A percentile compares a stretch with the other conserved stretches of the same genome.
phyloP scores from a whole-genome alignment of 2,329 filamentous ascomycete species.

The Teratosphaeria gauchensis region DNA sequence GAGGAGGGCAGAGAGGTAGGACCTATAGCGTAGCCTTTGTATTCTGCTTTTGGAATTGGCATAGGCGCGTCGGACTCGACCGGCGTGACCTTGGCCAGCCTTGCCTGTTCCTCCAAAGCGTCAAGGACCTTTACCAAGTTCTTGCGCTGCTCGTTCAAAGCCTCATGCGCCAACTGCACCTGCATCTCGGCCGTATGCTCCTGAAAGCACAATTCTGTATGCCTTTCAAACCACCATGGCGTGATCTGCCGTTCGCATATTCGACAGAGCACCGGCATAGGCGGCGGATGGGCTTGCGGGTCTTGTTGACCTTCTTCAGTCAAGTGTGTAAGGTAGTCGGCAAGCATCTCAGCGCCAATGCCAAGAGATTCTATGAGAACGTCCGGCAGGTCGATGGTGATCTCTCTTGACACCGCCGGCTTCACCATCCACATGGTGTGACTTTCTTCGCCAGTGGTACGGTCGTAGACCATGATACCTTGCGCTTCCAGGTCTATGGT shows the following conservation, averaged over 20 bases:
- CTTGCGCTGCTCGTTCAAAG: conserved; percentile 82
- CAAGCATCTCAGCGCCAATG: conserved; percentile 87
- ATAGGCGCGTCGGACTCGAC: conserved; percentile 38
- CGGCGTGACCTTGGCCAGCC: conserved; percentile 46
- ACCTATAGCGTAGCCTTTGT: conserved; percentile 80
- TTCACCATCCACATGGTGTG: conserved; percentile 99
- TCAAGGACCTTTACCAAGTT: conserved; percentile 92
- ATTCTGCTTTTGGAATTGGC: conserved; percentile 50
- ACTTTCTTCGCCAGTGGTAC: conserved; percentile 72
- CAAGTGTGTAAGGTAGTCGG: conserved; percentile 81
- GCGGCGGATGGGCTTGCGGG: conserved; percentile 66
- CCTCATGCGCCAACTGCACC: conserved; percentile 91
- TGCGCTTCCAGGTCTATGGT: conserved; percentile 82
- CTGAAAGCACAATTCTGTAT: conserved; percentile 89
- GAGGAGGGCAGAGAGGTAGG: conserved; percentile 55
- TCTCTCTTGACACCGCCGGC: conserved; percentile 79
- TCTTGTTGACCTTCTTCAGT: conserved; percentile 74
- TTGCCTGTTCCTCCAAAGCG: conserved; percentile 70
- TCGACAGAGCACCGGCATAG: conserved; percentile 78
- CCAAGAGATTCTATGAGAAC: conserved; percentile 88
- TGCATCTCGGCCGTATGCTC: conserved; percentile 97
- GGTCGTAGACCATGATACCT: conserved; percentile 96
- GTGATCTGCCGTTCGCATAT: conserved; percentile 97
- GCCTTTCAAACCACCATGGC: conserved; percentile 99
- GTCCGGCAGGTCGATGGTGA: conserved; percentile 87